A percentile compares a stretch with the other conserved stretches of the same genome.
Conservation (phyloP, 495 filamentous ascomycete species). For the Penicillium longicatenatum region DNA sequence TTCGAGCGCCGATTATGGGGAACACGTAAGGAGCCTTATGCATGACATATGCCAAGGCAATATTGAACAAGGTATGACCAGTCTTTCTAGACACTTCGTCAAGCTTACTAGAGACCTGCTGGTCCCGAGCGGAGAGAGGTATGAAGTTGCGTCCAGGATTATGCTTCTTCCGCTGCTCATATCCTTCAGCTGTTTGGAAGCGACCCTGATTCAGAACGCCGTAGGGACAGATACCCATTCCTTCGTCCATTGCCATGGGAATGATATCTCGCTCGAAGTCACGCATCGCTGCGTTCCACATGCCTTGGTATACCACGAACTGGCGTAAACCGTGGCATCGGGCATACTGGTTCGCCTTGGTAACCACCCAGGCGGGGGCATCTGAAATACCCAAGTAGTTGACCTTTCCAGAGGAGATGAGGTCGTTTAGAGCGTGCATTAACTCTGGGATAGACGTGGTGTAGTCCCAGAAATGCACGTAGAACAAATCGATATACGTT, state of each 20-base stretch:
- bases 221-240: slow-evolving; percentile 71
- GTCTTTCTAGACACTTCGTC: slow-evolving; percentile 31
- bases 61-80: slow-evolving; percentile 36
- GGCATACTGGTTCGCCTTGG: slow-evolving; percentile 67
- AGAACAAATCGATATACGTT: slow-evolving; percentile 62
- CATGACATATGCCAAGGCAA: slow-evolving; percentile 59
- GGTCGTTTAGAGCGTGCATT: slow-evolving; percentile 66
- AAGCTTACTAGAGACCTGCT: slow-evolving; percentile 56
- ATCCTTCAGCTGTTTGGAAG: slow-evolving; percentile 50
- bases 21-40: slow-evolving; percentile 66
- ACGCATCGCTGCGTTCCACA: slow-evolving; percentile 60
- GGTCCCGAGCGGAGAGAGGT: slow-evolving; percentile 39
- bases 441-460: slow-evolving; percentile 64
- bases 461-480: slow-evolving; percentile 70
- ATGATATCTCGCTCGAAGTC: slow-evolving; percentile 74
- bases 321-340: slow-evolving; percentile 62
- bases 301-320: slow-evolving; percentile 69
- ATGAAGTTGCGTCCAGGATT: neutral
- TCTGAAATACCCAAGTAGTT: slow-evolving; percentile 71
- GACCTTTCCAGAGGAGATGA: slow-evolving; percentile 64
- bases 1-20: slow-evolving; percentile 71
- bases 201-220: slow-evolving; percentile 63
- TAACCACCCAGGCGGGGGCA: slow-evolving; percentile 70
- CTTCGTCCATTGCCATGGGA: slow-evolving; percentile 63
- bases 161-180: slow-evolving; percentile 14